Conservation (phyloP, 768 basidiomycete species). For the Leccinum pellstonianum region DNA sequence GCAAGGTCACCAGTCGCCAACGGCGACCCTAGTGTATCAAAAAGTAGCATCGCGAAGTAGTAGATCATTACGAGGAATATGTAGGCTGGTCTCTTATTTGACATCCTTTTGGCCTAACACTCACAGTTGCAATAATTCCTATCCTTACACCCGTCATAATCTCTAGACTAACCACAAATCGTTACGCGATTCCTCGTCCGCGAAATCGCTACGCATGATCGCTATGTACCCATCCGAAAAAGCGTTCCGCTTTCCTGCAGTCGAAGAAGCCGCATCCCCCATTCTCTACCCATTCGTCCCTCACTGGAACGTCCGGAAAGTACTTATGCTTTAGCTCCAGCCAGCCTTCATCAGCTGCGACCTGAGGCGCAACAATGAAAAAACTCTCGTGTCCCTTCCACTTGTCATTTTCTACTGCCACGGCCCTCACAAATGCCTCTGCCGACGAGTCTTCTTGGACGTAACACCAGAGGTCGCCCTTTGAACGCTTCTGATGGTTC, state of each 20-base stretch:
- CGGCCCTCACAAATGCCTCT: constrained; percentile 23
- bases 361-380: neutral
- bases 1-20: too few species aligned
- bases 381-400: neutral
- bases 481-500: neutral
- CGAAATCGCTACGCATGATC: neutral
- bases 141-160: constrained; percentile 34
- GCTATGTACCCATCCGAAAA: neutral
- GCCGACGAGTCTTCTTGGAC: constrained; percentile 66
- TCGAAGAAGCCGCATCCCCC: neutral
- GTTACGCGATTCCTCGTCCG: neutral
- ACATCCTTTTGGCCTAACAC: neutral
- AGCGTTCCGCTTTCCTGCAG: neutral
- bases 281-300: neutral
- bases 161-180: neutral
- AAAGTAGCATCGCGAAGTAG: constrained; percentile 71
- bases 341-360: neutral
- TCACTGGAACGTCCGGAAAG: neutral
- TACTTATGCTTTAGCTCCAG: neutral
- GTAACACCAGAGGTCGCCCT: constrained; percentile 43
- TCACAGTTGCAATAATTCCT: constrained; percentile 44
- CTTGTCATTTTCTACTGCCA: neutral
- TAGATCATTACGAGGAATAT: constrained; percentile 61
- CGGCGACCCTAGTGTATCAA: constrained; percentile 40
- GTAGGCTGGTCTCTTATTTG: constrained; percentile 42